Evolutionary conservation across 225 moss, liverwort and hornwort genomes (phyloP).

Genomic region (Pleurozium schreberi): DNA sequence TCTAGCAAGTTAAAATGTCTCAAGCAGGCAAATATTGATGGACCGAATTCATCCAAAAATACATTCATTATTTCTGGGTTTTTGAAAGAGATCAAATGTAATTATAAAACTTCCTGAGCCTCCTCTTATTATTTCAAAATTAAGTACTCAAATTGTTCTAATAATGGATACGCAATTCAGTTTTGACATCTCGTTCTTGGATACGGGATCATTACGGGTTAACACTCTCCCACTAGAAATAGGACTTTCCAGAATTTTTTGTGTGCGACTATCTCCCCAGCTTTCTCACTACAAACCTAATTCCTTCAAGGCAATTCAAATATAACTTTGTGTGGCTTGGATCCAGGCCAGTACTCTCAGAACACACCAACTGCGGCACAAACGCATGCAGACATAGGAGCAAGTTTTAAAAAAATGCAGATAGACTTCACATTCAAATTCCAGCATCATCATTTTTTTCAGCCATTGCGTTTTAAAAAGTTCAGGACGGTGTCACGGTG

Average conservation of each 20-base stretch:
- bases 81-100: fast-evolving
- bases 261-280: not conserved
- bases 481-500: not conserved
- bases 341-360: not conserved
- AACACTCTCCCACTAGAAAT: not conserved
- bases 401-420: not conserved
- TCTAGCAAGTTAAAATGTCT: too few relatives aligned
- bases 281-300: not conserved
- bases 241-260: not conserved
- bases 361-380: too few relatives aligned
- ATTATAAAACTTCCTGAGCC: fast-evolving
- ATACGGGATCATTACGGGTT: too few relatives aligned
- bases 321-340: too few relatives aligned
- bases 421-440: too few relatives aligned
- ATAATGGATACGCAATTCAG: too few relatives aligned
- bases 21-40: too few relatives aligned
- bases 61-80: fast-evolving
- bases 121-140: not conserved
- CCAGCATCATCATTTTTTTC: too few relatives aligned
- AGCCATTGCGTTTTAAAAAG: too few relatives aligned
- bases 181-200: too few relatives aligned
- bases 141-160: too few relatives aligned
- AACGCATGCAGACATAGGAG: not conserved
- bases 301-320: too few relatives aligned
- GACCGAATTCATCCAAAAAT: fast-evolving